Evolutionary conservation across 768 basidiomycete genomes (phyloP), one percentile per base, ranked within the genome.

Genomic region (Tylopilus intermedius): DNA sequence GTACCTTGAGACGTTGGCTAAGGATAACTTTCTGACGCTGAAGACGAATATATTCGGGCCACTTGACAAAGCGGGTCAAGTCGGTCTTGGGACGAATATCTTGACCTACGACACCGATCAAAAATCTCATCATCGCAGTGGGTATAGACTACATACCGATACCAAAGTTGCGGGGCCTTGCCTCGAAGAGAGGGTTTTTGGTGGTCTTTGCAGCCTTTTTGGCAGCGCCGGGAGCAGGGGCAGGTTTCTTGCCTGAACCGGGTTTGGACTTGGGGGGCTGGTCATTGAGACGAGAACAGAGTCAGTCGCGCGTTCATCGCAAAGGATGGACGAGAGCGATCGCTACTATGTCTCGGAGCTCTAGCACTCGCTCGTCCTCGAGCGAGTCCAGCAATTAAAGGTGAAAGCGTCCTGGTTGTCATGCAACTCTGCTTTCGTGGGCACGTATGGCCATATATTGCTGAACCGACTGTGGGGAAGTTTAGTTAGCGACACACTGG

Each of bases 1-100:
- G 95, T 26, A 96, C 94, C 82, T 98, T 98, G 63, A 98, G 79
- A 65, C 95, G 91, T 76, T 97, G 93, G 81, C 90, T 78, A 55
- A 98, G 86, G 75, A 98, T 95, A 66, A 97, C 92, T 78, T 97
- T 97, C 75, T 97, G 94, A 69, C 95, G 86, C 69, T 98, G 95
- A 43, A 98, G 87, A 67, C 94, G 91, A 62, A 98, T 84, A 68
- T 98, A 98, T 77, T 94, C 92, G 62, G 95, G 95, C 95, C 95
- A 99, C 73, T 96, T 97, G 76, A 97, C 90, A 77, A 97, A 97
- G 71, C 94, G 90, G 53, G 91, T 95, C 60, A 97, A 74, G 74
- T 98, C 95, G 50, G 82, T 82, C 70, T 80, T 81, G 66, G 87
- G 94, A 64, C 87, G 90, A 63, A 97, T 81, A 73, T 95, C 91